Evolutionary conservation across 2,329 filamentous ascomycete genomes (phyloP), one percentile per base, ranked within the genome.

Genomic region (Aureobasidium sp.): DNA sequence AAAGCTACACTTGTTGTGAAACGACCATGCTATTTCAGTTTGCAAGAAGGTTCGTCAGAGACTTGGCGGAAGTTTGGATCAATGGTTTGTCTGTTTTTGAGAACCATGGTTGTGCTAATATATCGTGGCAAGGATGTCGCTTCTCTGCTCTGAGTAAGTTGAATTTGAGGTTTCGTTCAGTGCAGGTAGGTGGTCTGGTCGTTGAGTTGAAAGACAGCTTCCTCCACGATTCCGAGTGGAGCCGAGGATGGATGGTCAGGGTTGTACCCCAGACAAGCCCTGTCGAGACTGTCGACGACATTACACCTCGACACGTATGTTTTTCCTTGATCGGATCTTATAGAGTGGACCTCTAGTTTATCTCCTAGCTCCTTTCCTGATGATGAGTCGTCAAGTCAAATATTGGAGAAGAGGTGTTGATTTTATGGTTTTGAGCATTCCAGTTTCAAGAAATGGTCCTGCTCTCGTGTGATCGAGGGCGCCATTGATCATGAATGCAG

Each of bases 1-100:
- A 17, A 34, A 51, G 29, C 29, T 15, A 51, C 47, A 36, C 29
- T 36, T 51, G 47, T n/a, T 12, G n/a, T 51, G 47, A 51, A 51
- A 51, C 47, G 29, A 34, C 47, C 47, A 51, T n/a, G 1, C 4
- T 4, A 34, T 39, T 20, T 39, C 29, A 17, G 9, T n/a, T 34
- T 10, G 23, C 15, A 39, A 27, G n/a, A 27, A 27, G 20, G 34
- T 23, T 39, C 3, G 20, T n/a, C 15, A 13, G 8, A n/a, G 26
- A 48, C 13, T 17, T 27, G 46, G 26, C 15, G 5, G 23, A 15
- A 2, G 13, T n/a, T 17, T 26, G 23, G 15, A n/a, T 7, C 12
- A 27, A 17, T 29, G 9, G 44, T 29, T 48, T 29, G 8, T 2
- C 9, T 2, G 2, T 20, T 41, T 41, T 9, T 12, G 15, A 37